Evolutionary conservation across 2,329 filamentous ascomycete genomes (phyloP).

Genomic region (Cadophora malorum): DNA sequence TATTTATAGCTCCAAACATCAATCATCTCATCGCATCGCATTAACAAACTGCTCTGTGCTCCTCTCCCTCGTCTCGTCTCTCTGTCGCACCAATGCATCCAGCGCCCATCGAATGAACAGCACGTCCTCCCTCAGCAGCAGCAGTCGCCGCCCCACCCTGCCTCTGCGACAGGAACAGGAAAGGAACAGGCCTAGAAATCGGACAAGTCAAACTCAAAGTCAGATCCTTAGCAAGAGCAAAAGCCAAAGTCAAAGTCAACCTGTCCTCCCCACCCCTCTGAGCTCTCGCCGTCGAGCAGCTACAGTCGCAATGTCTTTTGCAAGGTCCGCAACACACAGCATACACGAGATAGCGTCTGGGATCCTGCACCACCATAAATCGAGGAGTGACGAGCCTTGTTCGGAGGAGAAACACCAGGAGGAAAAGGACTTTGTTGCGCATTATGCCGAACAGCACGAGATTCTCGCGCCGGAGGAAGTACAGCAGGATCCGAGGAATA

Average conservation of each 20-base stretch:
- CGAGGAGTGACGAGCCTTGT: slow-evolving; percentile 11
- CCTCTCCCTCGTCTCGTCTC: slow-evolving; percentile 13
- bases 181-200: not conserved
- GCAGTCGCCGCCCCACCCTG: slow-evolving; percentile 12
- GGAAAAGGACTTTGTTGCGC: slow-evolving; percentile 42
- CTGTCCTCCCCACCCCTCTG: not conserved
- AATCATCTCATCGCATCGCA: slow-evolving; percentile 3
- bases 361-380: slow-evolving; percentile 20
- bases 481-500: slow-evolving; percentile 38
- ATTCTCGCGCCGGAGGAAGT: slow-evolving; percentile 38
- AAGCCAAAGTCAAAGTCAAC: not conserved
- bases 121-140: slow-evolving; percentile 8
- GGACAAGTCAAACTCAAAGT: not conserved
- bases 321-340: slow-evolving; percentile 18
- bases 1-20: not conserved
- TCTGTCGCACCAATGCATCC: slow-evolving; percentile 24
- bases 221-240: not conserved
- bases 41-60: slow-evolving; percentile 6
- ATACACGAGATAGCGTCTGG: slow-evolving; percentile 25
- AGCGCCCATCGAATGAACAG: slow-evolving; percentile 15
- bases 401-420: slow-evolving; percentile 31
- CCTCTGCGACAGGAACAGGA: not conserved
- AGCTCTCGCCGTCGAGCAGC: slow-evolving; percentile 11
- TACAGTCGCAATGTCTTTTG: slow-evolving; percentile 21
- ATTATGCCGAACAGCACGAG: slow-evolving; percentile 35